Evolutionary conservation across 331 rosid genomes (phyloP).

Genomic region (Quercus phellos): DNA sequence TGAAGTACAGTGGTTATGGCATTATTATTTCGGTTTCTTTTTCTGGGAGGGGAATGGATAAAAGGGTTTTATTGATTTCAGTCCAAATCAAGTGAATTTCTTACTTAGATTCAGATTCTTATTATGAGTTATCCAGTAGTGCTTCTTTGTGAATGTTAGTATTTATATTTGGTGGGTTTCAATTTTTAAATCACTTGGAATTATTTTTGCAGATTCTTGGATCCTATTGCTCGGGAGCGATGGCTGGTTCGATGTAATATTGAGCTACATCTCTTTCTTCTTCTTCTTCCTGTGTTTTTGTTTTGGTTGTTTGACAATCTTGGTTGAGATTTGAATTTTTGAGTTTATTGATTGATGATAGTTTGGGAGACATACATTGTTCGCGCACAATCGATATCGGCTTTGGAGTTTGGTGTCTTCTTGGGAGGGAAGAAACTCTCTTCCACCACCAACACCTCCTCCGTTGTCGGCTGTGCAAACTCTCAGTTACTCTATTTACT

Average conservation of each 20-base stretch:
- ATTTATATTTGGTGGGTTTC: neutral
- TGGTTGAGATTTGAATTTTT: constrained; percentile 3
- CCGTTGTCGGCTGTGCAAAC: constrained; percentile 30
- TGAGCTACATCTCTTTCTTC: neutral
- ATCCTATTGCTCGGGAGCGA: constrained; percentile 8
- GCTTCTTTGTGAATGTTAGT: no score
- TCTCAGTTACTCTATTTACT: constrained; percentile 7
- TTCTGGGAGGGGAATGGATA: neutral
- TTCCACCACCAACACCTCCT: constrained; percentile 37
- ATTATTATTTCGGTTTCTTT: neutral
- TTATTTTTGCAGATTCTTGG: constrained; percentile 34
- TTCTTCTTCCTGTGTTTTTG: neutral
- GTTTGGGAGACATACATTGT: constrained; percentile 21
- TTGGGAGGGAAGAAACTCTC: constrained; percentile 50
- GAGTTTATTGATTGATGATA: constrained; percentile 45
- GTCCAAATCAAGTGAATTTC: constrained; percentile 1
- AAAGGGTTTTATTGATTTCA: neutral
- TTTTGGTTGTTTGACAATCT: constrained; percentile 13
- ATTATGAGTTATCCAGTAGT: neutral
- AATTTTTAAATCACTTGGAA: neutral
- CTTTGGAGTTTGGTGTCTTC: constrained; percentile 44
- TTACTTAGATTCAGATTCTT: neutral
- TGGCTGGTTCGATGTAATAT: constrained; percentile 29
- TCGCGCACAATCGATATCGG: constrained; percentile 25
- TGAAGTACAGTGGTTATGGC: no score